Evolutionary conservation across 1,139 yeast genomes (phyloP).

Genomic region (Spathaspora sp.): DNA sequence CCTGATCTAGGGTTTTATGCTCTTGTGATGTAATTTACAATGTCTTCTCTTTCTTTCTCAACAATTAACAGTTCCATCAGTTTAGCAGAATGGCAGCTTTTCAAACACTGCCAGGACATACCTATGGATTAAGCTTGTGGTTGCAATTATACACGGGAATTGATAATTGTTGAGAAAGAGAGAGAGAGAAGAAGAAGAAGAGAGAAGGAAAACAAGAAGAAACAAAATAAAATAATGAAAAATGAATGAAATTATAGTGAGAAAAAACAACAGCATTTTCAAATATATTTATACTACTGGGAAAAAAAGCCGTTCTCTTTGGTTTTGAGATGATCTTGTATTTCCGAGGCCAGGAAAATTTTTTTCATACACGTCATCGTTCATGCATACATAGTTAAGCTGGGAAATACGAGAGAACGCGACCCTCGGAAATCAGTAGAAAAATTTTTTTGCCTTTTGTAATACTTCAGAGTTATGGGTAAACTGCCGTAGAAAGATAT

Average conservation of each 20-base stretch:
- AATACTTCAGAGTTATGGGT: background rate
- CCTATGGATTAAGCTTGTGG: slow-evolving; percentile 1
- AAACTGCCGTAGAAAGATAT: background rate
- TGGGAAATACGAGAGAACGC: background rate
- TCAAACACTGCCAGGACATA: too few species aligned
- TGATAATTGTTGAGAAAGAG: slow-evolving; percentile 26
- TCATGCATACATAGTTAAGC: slow-evolving; percentile 7
- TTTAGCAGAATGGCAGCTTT: too few species aligned
- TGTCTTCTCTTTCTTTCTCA: slow-evolving; percentile 19
- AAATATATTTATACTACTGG: slow-evolving; percentile 12
- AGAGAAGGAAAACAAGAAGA: slow-evolving; percentile 11
- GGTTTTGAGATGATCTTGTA: slow-evolving; percentile 1
- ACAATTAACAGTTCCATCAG: slow-evolving; percentile 22
- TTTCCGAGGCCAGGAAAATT: slow-evolving; percentile 1
- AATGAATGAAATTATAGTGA: slow-evolving; percentile 3
- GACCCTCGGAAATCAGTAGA: background rate
- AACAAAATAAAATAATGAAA: slow-evolving; percentile 11
- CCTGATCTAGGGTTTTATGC: background rate
- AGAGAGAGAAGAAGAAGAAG: slow-evolving; percentile 11
- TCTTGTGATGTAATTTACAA: background rate
- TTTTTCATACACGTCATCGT: slow-evolving; percentile 5
- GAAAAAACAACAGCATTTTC: slow-evolving; percentile 3
- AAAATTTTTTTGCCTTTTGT: background rate
- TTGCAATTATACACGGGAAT: slow-evolving; percentile 22
- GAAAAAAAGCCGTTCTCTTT: background rate